Evolutionary conservation across 1,139 yeast genomes (phyloP).

Genomic region (Diutina neorugosa): DNA sequence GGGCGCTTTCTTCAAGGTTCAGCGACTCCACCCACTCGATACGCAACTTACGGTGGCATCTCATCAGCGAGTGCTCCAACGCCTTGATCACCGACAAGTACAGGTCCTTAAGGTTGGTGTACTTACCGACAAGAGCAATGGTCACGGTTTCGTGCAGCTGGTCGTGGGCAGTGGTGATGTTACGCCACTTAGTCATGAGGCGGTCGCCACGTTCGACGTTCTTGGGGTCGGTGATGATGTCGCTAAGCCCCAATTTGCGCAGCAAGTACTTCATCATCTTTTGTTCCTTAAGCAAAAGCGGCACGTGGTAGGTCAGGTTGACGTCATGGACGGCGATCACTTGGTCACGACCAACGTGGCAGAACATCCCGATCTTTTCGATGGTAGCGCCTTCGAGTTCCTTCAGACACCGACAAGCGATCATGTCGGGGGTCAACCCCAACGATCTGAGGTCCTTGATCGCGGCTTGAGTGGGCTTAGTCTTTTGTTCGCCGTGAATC

Average conservation of each 20-base stretch:
- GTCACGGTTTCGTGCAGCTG: constrained; percentile 76
- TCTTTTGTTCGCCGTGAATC: constrained; percentile 96
- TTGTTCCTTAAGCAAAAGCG: constrained; percentile 80
- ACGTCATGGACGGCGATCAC: constrained; percentile 96
- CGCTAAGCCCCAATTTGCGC: constrained; percentile 51
- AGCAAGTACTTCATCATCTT: constrained; percentile 65
- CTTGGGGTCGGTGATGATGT: constrained; percentile 37
- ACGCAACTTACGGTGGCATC: constrained; percentile 70
- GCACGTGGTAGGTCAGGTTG: constrained; percentile 95
- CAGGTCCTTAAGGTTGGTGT: constrained; percentile 89
- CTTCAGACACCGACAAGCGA: constrained; percentile 93
- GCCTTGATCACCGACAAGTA: constrained; percentile 92
- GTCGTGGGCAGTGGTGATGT: constrained; percentile 67
- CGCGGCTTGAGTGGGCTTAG: constrained; percentile 99
- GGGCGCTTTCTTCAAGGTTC: constrained; percentile 69
- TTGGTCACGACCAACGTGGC: constrained; percentile 96
- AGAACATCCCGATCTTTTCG: constrained; percentile 95
- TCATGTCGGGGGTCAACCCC: constrained; percentile 92
- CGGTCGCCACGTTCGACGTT: constrained; percentile 53
- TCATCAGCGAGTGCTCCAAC: constrained; percentile 89
- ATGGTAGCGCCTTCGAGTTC: constrained; percentile 72
- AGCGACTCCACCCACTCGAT: constrained; percentile 95
- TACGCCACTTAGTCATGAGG: constrained; percentile 69
- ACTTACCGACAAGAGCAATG: constrained; percentile 95
- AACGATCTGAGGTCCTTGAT: constrained; percentile 90